Conservation (phyloP, 2,329 filamentous ascomycete genomes). For the Fusarium sp. region DNA sequence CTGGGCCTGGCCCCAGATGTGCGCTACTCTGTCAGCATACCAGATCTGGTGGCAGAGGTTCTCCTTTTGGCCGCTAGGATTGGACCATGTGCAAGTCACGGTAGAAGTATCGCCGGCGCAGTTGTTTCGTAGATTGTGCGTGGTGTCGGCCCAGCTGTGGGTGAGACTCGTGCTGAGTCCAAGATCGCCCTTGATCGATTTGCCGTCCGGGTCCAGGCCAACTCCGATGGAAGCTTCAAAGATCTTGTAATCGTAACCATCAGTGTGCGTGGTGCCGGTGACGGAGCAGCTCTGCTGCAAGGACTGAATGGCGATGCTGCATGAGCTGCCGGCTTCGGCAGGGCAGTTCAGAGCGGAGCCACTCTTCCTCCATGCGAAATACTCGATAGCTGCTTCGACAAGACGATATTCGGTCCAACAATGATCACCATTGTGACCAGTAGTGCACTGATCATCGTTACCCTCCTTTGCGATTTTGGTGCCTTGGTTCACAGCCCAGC, state of each 20-base stretch:
- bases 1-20: constrained; percentile 11
- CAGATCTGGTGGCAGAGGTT: constrained; percentile 9
- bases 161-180: not conserved
- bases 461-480: not conserved
- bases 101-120: not conserved
- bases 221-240: not conserved
- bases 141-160: not conserved
- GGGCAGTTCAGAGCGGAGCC: constrained; percentile 1
- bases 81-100: not conserved
- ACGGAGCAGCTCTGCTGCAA: constrained; percentile 4
- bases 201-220: not conserved
- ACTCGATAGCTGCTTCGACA: constrained; percentile 2
- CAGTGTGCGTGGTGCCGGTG: not conserved
- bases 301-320: not conserved
- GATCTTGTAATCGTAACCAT: constrained; percentile 3
- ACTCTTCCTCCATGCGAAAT: constrained; percentile 7
- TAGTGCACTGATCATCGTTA: constrained; percentile 1
- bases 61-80: not conserved
- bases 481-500: not conserved
- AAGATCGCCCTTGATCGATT: not conserved
- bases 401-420: constrained; percentile 1
- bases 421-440: not conserved
- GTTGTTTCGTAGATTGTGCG: not conserved
- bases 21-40: constrained; percentile 8
- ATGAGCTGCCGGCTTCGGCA: not conserved